Base-by-base conservation (phyloP, 306 rosid genomes). In the Cucumis hystrix region DNA sequence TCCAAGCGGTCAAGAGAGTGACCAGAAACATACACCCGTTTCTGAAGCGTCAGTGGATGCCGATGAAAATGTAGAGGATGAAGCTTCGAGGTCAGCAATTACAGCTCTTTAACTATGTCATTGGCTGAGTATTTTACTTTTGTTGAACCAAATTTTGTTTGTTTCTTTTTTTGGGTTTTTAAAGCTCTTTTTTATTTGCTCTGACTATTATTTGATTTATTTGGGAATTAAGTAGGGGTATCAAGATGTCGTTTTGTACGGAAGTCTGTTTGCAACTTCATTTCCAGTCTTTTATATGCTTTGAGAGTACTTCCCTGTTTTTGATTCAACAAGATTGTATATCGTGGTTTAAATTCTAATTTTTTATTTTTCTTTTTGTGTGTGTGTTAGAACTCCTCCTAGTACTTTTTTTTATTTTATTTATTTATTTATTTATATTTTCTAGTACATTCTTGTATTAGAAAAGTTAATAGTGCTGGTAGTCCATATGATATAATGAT, bases 21-120 rank as follows among this genome's bases (percentile, higher is more conserved):
- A 90, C 65, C 87, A 82, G 89, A 86, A 90, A 81, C 90, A 91
- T 18, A 78, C 97, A n/a, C 86, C 91, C 64, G 77, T 54, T 47
- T 90, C 97, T 40, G 98, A 89, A 83, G 83, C 86, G 61, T 92
- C 96, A 49, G 89, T 86, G 88, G 86, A 74, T 81, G 47, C 80
- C 72, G 98, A 91, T 83, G 98, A 92, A 83, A 80, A 80, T 70
- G 85, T 49, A 70, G 93, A 89, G 77, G 93, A 89, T 80, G 87
- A 70, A 82, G 57, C 87, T 55, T 83, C 92, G 56, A 96, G 99
- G 99, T 93, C 77, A 63, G 89, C 75, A 57, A 54, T 79, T 79
- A 72, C 78, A 65, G 80, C 71, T 82, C 62, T 72, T 72, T 51
- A 71, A 49, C 76, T 49, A 2, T 73, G 63, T 16, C 57, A 52